Conservation (phyloP, 805 yeast genomes). For the Candida broadrunensis region DNA sequence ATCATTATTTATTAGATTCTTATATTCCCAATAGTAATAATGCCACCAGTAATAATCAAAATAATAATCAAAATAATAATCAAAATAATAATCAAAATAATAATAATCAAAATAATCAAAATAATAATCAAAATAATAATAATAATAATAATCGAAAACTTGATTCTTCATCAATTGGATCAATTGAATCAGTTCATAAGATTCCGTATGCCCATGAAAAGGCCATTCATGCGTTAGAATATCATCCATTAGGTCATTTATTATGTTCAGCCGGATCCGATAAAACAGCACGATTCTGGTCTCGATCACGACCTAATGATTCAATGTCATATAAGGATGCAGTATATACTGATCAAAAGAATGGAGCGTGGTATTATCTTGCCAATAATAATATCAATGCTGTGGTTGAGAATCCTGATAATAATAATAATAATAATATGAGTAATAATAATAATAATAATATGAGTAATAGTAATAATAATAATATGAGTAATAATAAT, state of each 20-base stretch:
- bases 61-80: slow-evolving; percentile 3
- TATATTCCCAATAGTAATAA: slow-evolving; percentile 34
- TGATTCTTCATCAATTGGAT: slow-evolving; percentile 23
- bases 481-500: too few species aligned
- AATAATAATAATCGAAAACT: slow-evolving; percentile 1
- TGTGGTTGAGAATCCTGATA: slow-evolving; percentile 17
- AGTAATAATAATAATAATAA: too few species aligned
- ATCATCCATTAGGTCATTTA: slow-evolving; percentile 92
- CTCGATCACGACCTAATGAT: slow-evolving; percentile 88
- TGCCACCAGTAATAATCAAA: neutral
- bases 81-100: slow-evolving; percentile 11
- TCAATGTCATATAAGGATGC: slow-evolving; percentile 78
- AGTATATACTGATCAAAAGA: slow-evolving; percentile 60
- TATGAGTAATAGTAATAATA: too few species aligned
- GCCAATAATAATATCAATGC: slow-evolving; percentile 45
- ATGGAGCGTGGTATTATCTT: slow-evolving; percentile 47
- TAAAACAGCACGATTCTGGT: slow-evolving; percentile 91
- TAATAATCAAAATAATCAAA: slow-evolving; percentile 7
- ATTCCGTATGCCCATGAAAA: slow-evolving; percentile 95
- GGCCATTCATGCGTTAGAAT: slow-evolving; percentile 84
- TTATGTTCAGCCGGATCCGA: slow-evolving; percentile 93
- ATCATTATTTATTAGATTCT: slow-evolving; percentile 66
- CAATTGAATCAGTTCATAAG: slow-evolving; percentile 46
- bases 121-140: too few species aligned
- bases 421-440: too few species aligned